These are phyloP conservation scores for Helianthus annuus DNA, from an alignment of 129 eudicot species.

Conservation along the genomic window DNA sequence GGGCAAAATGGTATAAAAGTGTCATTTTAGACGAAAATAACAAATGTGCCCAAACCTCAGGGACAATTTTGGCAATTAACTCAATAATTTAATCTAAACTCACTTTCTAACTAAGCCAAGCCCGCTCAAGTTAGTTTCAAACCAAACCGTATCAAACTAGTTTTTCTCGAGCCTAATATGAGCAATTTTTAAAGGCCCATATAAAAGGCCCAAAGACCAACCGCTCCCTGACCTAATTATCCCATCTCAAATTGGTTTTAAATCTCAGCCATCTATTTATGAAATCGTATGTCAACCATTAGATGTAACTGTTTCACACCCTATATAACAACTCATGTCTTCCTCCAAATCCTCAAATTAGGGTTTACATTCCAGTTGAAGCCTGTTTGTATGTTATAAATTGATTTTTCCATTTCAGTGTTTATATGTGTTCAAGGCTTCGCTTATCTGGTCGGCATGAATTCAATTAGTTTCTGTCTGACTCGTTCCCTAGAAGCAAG, in stretches of 20 bases:
- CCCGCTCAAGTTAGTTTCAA: no score
- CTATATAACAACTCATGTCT: background rate
- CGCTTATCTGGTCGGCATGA: slow-evolving; percentile 54
- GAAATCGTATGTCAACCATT: background rate
- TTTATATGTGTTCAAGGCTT: slow-evolving; percentile 13
- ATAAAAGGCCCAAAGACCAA: background rate
- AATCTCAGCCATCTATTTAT: slow-evolving; percentile 23
- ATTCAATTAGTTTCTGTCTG: slow-evolving; percentile 37
- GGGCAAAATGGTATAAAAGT: no score
- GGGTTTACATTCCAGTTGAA: background rate
- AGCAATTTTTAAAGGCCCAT: no score
- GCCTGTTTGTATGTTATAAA: background rate
- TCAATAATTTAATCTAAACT: no score
- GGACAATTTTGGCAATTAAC: no score
- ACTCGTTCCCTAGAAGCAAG: slow-evolving; percentile 80
- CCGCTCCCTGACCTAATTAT: slow-evolving; percentile 8
- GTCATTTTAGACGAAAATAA: no score
- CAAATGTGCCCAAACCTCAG: no score
- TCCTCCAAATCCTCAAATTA: background rate
- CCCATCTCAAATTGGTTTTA: background rate
- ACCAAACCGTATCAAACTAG: no score
- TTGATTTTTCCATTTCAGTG: background rate
- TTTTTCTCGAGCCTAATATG: no score
- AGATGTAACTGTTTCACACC: background rate
- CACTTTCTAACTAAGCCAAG: no score